Base-by-base conservation (phyloP, 805 yeast species). In the Ogataea pini region DNA sequence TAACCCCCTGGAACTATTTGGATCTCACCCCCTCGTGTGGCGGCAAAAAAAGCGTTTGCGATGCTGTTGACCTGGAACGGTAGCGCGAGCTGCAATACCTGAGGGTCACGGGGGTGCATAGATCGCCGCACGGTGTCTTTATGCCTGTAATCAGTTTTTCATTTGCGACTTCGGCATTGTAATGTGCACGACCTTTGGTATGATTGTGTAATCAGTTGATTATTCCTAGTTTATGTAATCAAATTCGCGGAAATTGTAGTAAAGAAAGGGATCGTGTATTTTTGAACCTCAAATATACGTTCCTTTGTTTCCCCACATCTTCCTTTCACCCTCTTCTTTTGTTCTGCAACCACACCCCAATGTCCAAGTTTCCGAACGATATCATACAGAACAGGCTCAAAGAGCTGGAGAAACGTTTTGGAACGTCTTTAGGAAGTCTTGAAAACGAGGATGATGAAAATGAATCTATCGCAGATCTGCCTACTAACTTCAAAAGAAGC, bases 291-390 rank as follows among this genome's bases (percentile, higher is more conserved):
- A n/a, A n/a, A n/a, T n/a, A n/a, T n/a, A n/a, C n/a, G n/a, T n/a
- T n/a, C n/a, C n/a, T n/a, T 3, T 28, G 5, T 28, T 27, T 25
- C 45, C 45, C 45, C 45, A 32, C 37, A 42, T 7, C 28, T 14
- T 20, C 28, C 14, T 18, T 10, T 28, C 7, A 3, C 3, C 7
- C 16, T 3, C 9, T 12, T 10, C 13, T 28, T 28, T 10, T 28
- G 32, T 28, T 5, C 4, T 14, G 18, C 7, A 4, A n/a, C 7
- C 4, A 3, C 34, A 13, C 34, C 34, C 19, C 45, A 19, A 62
- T 62, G 66, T 60, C 68, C 1, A 58, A 59, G 1, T 55, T 66
- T 32, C 69, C 64, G 37, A 54, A 49, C 28, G 44, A 50, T 12
- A 20, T 64, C 12, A 57, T 65, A 36, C 67, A 55, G 24, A 59